These are phyloP conservation scores for Gynandropsis gynandra DNA, from an alignment of 345 rosid species.

Conservation along the genomic window DNA sequence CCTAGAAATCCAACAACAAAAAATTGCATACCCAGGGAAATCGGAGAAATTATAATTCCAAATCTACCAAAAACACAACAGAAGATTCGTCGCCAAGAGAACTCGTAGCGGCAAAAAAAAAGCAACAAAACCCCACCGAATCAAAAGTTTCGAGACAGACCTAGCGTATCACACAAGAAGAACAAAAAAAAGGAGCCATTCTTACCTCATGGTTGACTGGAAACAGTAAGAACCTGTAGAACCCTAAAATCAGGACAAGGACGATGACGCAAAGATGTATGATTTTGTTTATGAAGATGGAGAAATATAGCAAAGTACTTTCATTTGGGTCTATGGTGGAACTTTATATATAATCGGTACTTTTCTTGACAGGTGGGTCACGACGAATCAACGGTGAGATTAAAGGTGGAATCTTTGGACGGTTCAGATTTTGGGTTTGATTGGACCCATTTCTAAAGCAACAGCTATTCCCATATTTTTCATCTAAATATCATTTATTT, in stretches of 20 bases:
- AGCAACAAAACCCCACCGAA: not conserved
- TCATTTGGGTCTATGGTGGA: constrained; percentile 19
- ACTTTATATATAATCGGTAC: not conserved
- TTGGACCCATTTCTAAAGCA: no score
- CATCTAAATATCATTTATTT: no score
- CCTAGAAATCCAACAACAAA: not conserved
- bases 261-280: constrained; percentile 12
- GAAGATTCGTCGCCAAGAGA: not conserved
- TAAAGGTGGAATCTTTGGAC: not conserved
- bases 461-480: no score
- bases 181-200: not conserved
- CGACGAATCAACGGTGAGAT: constrained; percentile 11
- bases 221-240: constrained; percentile 12
- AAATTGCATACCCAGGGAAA: not conserved
- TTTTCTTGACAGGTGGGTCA: not conserved
- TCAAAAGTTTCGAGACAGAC: not conserved
- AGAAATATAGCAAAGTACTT: not conserved
- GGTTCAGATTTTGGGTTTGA: constrained; percentile 3
- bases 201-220: constrained; percentile 22
- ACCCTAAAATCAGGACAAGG: constrained; percentile 15
- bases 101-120: not conserved
- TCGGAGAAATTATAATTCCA: not conserved
- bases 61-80: not conserved
- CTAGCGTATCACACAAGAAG: not conserved
- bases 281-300: constrained; percentile 15